Base-by-base conservation (phyloP, 106 monocot species). In the Acanthochlamys bracteata region DNA sequence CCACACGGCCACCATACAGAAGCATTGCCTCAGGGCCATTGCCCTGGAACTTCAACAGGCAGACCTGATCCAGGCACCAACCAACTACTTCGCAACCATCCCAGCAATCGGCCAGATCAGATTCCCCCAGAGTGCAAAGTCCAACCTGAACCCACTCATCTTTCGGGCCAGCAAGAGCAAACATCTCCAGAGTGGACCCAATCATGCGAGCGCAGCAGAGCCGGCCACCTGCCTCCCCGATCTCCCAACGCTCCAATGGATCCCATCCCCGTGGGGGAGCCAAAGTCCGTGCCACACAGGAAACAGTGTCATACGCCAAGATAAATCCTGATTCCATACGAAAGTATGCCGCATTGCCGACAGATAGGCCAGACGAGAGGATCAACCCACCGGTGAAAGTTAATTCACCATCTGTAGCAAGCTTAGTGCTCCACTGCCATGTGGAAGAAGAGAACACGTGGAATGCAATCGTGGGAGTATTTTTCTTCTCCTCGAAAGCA, bases 1-100 rank as follows among this genome's bases (percentile, higher is more conserved):
- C 13, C 45, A 70, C 25, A 21, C 60, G 24, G 10, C 70, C 70
- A 25, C 57, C 60, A 25, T 49, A 56, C 60, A 23, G 57, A 59
- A 70, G 60, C 60, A 70, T 49, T 59, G 59, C 70, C 59, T 70
- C 60, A 9, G 59, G 60, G 52, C 61, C 59, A 33, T 46, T 27
- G 60, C 70, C 57, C 70, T 70, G 57, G 60, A 70, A 70, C 25
- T 60, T 45, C 60, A 70, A 22, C 49, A 60, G 70, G 25, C 70
- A 46, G 33, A 60, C 60, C 46, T 46, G 17, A 59, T 70, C 70
- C 60, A 7, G 58, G 70, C 70, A 1, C 54, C 39, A n/a, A n/a
- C 54, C 54, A 33, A 17, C 47, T 33, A 26, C 68, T 21, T 45
- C 57, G 57, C 21, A n/a, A n/a, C n/a, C n/a, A n/a, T n/a, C n/a